Base-by-base conservation (phyloP, 768 basidiomycete genomes). In the Cystofilobasidium bisporidii region DNA sequence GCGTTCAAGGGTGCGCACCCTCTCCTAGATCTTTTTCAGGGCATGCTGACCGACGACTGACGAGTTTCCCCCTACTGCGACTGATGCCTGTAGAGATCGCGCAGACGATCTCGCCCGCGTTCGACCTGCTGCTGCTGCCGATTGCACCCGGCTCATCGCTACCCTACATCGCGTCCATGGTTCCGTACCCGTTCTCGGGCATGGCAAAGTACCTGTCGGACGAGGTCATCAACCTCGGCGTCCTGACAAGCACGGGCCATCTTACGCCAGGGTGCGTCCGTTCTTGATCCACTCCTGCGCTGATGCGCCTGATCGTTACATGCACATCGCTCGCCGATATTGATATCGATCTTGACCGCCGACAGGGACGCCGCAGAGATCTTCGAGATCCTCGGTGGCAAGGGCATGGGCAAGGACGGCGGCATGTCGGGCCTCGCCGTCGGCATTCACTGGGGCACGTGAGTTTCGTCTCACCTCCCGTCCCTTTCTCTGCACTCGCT, bases 91-190 rank as follows among this genome's bases (percentile, higher is more conserved):
- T 41, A 56, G 40, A 67, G 45, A 67, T 62, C 43, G 24, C 66
- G 24, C 33, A 41, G 14, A 61, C 33, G 15, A 45, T 67, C 40
- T 61, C 33, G 50, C 47, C 66, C 3, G 45, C 66, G 36, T 67
- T 67, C 40, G 48, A 61, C 43, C 67, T 68, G 26, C 61, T 68
- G 30, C 62, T 68, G 38, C 53, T 68, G 32, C 67, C 67, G 28
- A 61, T 68, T 41, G 61, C 67, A 18, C 67, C 67, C 3, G 67
- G 67, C 24, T 68, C 67, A 15, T 68, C 67, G 28, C 61, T 68
- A 14, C 67, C 67, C 1, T 68, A 68, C 67, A 40, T 68, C 18
- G 56, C 60, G 18, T 63, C 61, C 26, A 62, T 68, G 48, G 60
- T 68, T n/a, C 67, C 67, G 9, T 66, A 66, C 60, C 65, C 61